A percentile compares a stretch with the other conserved stretches of the same genome.
These are phyloP conservation scores for Ampelocalamus luodianensis DNA, from an alignment of 176 grass and related monocot species.

Conservation along the genomic window DNA sequence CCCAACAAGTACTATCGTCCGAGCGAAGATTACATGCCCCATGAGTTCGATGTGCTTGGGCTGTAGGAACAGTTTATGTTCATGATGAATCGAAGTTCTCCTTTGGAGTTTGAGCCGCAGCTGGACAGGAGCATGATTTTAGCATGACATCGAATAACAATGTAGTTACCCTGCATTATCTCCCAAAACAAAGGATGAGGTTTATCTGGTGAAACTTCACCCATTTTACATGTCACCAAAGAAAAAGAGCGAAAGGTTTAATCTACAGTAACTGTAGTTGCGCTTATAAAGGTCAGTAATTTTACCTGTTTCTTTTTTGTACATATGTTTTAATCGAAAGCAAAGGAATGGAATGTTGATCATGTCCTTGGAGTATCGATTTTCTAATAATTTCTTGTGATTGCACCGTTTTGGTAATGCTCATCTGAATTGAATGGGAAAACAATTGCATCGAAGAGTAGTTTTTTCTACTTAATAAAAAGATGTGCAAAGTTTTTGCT, in stretches of 20 bases:
- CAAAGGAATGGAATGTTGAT: slow-evolving; percentile 25
- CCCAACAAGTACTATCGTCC: slow-evolving; percentile 95
- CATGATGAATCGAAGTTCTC: not conserved
- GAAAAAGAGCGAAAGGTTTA: not conserved
- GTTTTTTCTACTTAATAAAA: too few relatives aligned
- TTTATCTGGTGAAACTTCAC: slow-evolving; percentile 30
- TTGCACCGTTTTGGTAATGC: not conserved
- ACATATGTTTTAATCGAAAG: slow-evolving; percentile 28
- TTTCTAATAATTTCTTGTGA: not conserved
- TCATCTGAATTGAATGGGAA: not conserved
- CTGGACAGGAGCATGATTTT: slow-evolving; percentile 39
- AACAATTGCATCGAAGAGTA: not conserved
- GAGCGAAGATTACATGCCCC: slow-evolving; percentile 98
- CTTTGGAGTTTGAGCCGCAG: not conserved
- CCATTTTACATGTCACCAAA: slow-evolving; percentile 23
- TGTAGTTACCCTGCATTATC: slow-evolving; percentile 12
- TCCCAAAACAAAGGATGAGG: not conserved
- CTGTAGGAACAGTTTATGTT: slow-evolving; percentile 39
- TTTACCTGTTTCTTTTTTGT: slow-evolving; percentile 36
- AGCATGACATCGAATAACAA: slow-evolving; percentile 25
- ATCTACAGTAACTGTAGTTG: slow-evolving; percentile 27
- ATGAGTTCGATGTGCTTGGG: slow-evolving; percentile 87
- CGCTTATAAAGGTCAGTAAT: slow-evolving; percentile 3
- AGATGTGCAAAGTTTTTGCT: too few relatives aligned
- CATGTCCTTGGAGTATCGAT: not conserved